Base-by-base conservation (phyloP, 140 eudicot species). In the Anethum foeniculum region DNA sequence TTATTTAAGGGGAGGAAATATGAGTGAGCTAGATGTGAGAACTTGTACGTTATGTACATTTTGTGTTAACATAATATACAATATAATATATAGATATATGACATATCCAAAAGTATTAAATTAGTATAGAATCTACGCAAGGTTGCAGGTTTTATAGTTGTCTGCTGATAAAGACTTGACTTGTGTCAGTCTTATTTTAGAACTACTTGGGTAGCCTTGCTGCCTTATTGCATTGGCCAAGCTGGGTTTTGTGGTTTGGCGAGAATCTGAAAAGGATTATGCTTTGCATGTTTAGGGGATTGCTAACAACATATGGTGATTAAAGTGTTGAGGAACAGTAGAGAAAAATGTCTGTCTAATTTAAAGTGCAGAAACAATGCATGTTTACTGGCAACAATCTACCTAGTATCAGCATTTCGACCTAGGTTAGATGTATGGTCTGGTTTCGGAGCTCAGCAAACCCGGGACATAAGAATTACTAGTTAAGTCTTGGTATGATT, bases 1-100 rank as follows among this genome's bases (percentile, higher is more conserved):
- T 76, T 58, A 38, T 81, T 69, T 58, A 80, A 71, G 21, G 82
- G 82, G 85, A 84, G 75, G 80, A 71, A 34, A 48, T 83, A 28
- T 44, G 71, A 77, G 27, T 38, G 60, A 71, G 36, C 72, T 12
- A 49, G 16, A 38, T 73, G 71, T 81, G 30, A 15, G 52, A 60
- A 69, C 52, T 77, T 83, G 86, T 83, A 83, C 38, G 82, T 39
- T 71, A 14, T 52, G 75, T 48, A 72, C 69, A 60, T 84, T 18
- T 18, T 46, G 56, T 52, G 25, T 15, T 27, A 19, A n/a, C 39
- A 39, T 13, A 67, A 79, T 54, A 82, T 75, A 62, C 36, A 47
- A 46, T 13, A 47, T 47, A 2, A 47, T 47, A 56, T 7, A 56
- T 21, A 56, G 7, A 41, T 34, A 3, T 69, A 36, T 48, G 25